Evolutionary conservation across 1,139 yeast species (phyloP), one percentile per base, ranked within the genome.

Genomic region (Candida labiduridarum): DNA sequence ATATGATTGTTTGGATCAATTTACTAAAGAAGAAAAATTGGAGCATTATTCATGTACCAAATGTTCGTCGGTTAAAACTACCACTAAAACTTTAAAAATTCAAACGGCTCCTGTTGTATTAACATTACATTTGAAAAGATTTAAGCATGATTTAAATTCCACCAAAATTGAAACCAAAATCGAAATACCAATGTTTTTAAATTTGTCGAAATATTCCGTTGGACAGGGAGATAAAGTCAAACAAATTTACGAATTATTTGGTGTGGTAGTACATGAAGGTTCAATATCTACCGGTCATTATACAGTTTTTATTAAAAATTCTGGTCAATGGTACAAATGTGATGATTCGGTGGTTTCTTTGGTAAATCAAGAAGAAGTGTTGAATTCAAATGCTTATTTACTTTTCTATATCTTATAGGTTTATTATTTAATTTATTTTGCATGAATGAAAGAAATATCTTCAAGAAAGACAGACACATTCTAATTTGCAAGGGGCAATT

Each of bases 221-320:
- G 52, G 71, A 14, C 68, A 65, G 46, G 65, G 65, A 4, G 62
- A 64, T 47, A 69, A 82, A 38, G 41, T 18, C 4, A 36, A 36
- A 12, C 15, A 36, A n/a, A 67, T 80, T 1, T 92, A 87, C 67
- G 97, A 92, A 66, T 75, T 94, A 44, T 89, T 85, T 68, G 96
- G 95, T 1, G 82, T 91, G 39, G 86, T 94, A 10, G 84, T 92
- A 60, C 99, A 94, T 65, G 84, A 84, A 44, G 99, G 99, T 1
- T 85, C 94, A 25, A 95, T 92, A 5, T 89, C 90, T 63, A 94
- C 97, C 1, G 99, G 99, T 11, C 99, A 94, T 68, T 94, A 94
- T 65, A 80, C 92, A 15, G 88, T 95, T 19, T 80, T 86, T 59
- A 79, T 89, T 55, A 92, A 91, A 64, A 82, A 79, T 56, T 79